Evolutionary conservation across 2,329 filamentous ascomycete species (phyloP).

Genomic region (Calonectria pseudoreteaudii): DNA sequence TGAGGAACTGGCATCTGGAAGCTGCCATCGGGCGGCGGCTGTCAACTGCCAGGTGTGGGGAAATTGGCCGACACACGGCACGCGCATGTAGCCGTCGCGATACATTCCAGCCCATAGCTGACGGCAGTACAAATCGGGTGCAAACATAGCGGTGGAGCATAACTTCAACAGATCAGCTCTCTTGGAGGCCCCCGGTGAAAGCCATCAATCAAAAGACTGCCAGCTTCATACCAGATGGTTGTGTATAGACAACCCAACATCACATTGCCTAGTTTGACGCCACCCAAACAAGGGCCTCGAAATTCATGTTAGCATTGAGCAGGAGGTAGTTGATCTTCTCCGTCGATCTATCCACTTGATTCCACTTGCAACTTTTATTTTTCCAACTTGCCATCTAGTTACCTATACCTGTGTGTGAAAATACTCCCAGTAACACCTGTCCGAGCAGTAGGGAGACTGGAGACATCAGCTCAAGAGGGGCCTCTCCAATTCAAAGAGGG

Average conservation of each 20-base stretch:
- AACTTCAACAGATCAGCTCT: background rate
- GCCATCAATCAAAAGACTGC: background rate
- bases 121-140: background rate
- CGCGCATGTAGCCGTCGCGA: conserved; percentile 32
- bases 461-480: background rate
- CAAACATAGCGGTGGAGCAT: conserved; percentile 10
- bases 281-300: background rate
- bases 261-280: background rate
- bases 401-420: background rate
- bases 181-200: background rate
- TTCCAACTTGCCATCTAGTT: background rate
- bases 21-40: conserved; percentile 37
- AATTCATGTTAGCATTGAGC: background rate
- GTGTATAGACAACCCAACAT: no score
- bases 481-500: background rate
- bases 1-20: conserved; percentile 37
- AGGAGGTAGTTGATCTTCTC: background rate
- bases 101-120: conserved; percentile 43
- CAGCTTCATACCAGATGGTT: background rate
- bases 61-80: conserved; percentile 26
- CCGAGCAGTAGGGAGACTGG: background rate
- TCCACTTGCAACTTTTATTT: no score
- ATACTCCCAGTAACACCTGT: background rate
- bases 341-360: background rate
- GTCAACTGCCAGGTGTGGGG: conserved; percentile 33